Conservation (phyloP, 768 basidiomycete genomes). For the Pluteus cervinus region DNA sequence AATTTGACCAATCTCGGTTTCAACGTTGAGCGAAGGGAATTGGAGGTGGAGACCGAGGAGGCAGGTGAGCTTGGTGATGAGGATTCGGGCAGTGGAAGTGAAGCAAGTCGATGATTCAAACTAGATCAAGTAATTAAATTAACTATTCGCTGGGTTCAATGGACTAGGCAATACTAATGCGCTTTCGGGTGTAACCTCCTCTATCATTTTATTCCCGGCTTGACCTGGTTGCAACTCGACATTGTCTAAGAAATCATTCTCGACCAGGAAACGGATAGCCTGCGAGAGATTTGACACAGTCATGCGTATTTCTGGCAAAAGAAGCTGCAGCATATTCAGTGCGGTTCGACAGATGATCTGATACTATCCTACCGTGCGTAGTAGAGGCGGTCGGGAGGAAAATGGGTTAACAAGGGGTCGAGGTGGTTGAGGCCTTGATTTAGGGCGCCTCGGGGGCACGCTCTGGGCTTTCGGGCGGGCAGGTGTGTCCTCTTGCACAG, state of each 20-base stretch:
- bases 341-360: background rate
- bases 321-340: constrained; percentile 41
- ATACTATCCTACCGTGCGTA: constrained; percentile 63
- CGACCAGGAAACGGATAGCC: constrained; percentile 83
- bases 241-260: constrained; percentile 78
- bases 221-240: constrained; percentile 82
- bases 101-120: constrained; percentile 5
- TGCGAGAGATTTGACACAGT: constrained; percentile 92
- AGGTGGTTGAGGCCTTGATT: constrained; percentile 8
- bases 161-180: too few relatives aligned
- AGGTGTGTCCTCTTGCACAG: too few relatives aligned
- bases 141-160: too few relatives aligned
- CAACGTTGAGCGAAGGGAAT: constrained; percentile 62
- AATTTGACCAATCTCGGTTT: constrained; percentile 69
- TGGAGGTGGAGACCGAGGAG: constrained; percentile 65
- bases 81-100: constrained; percentile 28
- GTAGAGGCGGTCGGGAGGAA: constrained; percentile 57
- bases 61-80: constrained; percentile 38
- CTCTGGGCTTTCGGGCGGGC: too few relatives aligned
- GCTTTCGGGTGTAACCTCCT: constrained; percentile 54
- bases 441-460: too few relatives aligned
- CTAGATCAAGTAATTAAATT: background rate
- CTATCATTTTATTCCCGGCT: constrained; percentile 55
- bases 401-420: constrained; percentile 56
- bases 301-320: constrained; percentile 79